phyloP scores from a whole-genome alignment of 2,329 filamentous ascomycete genomes.

The Phialocephala sp. region DNA sequence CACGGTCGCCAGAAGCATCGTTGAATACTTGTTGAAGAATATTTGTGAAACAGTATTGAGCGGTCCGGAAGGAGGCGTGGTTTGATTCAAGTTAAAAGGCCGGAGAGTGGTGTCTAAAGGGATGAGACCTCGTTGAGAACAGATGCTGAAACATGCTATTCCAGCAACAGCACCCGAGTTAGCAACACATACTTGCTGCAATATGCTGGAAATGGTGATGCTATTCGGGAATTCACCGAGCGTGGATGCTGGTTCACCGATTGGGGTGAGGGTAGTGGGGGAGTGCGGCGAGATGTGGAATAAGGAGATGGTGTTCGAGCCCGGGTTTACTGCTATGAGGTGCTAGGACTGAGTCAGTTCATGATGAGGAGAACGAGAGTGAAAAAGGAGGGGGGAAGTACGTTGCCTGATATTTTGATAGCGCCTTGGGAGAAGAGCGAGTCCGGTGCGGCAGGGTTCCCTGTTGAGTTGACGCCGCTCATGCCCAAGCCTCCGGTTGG shows the following conservation, averaged over 20 bases:
- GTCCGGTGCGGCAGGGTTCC: constrained; percentile 52
- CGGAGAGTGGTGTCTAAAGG: constrained; percentile 52
- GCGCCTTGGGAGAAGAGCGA: constrained; percentile 57
- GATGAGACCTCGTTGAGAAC: constrained; percentile 44
- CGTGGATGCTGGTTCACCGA: constrained; percentile 51
- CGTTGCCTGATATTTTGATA: constrained; percentile 55
- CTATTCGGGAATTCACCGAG: constrained; percentile 60
- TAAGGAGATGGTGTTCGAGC: constrained; percentile 58
- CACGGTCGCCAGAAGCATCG: constrained; percentile 59
- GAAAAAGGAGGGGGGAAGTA: constrained; percentile 42
- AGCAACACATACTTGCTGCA: constrained; percentile 54
- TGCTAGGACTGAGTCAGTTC: constrained; percentile 39
- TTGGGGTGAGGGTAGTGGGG: constrained; percentile 51
- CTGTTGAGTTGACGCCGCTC: constrained; percentile 47
- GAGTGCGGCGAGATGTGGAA: constrained; percentile 50
- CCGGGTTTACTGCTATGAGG: constrained; percentile 61
- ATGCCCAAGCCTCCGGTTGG: constrained; percentile 55
- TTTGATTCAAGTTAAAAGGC: constrained; percentile 57
- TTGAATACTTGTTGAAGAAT: constrained; percentile 62
- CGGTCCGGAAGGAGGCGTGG: constrained; percentile 62
- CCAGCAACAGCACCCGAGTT: constrained; percentile 52
- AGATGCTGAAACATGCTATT: constrained; percentile 52
- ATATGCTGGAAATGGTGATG: constrained; percentile 52
- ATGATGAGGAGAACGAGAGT: neutral
- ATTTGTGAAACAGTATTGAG: constrained; percentile 64